phyloP scores from a whole-genome alignment of 257 asterid genomes.

The Petunia axillaris region DNA sequence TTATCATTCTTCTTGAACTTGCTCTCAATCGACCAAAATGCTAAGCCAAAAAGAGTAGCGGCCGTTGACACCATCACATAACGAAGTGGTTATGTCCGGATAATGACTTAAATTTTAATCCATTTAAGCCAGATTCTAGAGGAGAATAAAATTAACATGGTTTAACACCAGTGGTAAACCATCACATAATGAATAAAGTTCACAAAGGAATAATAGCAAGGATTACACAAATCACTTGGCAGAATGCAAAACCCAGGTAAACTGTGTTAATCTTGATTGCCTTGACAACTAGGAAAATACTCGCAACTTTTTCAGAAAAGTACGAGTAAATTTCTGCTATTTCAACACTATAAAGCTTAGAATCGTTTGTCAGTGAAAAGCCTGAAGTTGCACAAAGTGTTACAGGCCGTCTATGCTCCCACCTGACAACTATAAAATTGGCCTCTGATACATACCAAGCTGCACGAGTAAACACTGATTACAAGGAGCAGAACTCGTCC shows the following conservation, averaged over 20 bases:
- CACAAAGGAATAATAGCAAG: background rate
- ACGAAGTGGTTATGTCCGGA: no score
- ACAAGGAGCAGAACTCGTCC: background rate
- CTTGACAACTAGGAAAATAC: background rate
- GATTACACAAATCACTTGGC: background rate
- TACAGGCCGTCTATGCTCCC: background rate
- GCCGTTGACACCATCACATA: background rate
- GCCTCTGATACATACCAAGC: background rate
- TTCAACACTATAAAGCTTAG: background rate
- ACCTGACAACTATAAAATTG: background rate
- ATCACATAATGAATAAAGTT: background rate
- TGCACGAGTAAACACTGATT: background rate
- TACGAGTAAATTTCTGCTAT: background rate
- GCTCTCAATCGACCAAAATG: background rate
- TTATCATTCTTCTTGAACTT: background rate
- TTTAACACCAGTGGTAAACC: no score
- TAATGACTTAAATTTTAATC: background rate
- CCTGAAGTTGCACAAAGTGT: background rate
- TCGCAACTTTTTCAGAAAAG: conserved; percentile 3
- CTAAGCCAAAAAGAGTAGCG: background rate
- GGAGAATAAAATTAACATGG: background rate
- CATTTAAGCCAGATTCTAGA: background rate
- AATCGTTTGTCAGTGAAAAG: background rate
- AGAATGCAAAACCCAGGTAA: background rate
- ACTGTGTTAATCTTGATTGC: background rate